Base-by-base conservation (phyloP, 768 basidiomycete species). In the Scleroderma bovista region DNA sequence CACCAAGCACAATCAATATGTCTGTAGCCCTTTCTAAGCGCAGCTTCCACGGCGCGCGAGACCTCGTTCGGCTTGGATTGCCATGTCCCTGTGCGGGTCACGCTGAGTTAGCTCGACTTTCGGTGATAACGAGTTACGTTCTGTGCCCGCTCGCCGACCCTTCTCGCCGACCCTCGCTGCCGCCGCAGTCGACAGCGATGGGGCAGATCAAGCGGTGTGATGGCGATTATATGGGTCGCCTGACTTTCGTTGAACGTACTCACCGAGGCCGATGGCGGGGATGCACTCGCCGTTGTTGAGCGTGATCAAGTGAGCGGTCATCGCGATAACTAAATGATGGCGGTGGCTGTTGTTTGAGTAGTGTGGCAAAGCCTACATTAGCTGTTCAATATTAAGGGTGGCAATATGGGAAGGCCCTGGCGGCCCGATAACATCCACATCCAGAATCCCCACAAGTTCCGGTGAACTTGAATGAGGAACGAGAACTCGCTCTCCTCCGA, bases 41-140 rank as follows among this genome's bases (percentile, higher is more conserved):
- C 90, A 56, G 78, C 76, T 48, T 76, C 74, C 23, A 94, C 92
- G 2, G 92, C 92, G 36, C 70, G 56, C 12, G 71, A 69, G 31
- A 88, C 89, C 55, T 90, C 83, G 44, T 85, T 84, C 3, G 84
- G 73, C 55, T 80, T 77, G 38, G 84, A 82, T 66, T 88, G 83
- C 88, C 88, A 92, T 15, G 91, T 92, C 15, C 88, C 88, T 84
- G 55, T 23, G 15, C 20, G 44, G 41, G 37, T 29, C 41, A 26
- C 16, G 29, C n/a, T 22, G 46, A 16, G 39, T 11, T 47, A 16
- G 20, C 34, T 3, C 16, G 12, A 19, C 10, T 44, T 13, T 6
- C 16, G 31, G 44, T 8, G 31, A 47, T 38, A 47, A 19, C 10
- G 20, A n/a, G 46, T 39, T 40, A 41, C 39, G 38, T 39, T 20